Conservation (phyloP, 345 rosid genomes). For the Lepidium didymum region DNA sequence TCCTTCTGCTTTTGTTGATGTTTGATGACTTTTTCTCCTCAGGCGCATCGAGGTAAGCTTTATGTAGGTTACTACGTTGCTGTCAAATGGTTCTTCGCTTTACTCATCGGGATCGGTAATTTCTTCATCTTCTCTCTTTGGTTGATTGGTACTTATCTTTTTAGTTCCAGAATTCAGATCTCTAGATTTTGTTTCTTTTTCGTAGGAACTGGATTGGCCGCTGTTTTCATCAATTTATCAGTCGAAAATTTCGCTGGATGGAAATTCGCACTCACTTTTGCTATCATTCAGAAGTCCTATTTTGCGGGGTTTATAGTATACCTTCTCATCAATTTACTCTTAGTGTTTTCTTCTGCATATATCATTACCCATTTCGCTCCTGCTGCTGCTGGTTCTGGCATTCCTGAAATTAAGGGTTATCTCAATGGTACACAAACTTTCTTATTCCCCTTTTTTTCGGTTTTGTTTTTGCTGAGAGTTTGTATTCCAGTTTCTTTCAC, state of each 20-base stretch:
- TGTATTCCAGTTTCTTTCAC: background rate
- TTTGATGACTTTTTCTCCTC: background rate
- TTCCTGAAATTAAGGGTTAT: slow-evolving; percentile 98
- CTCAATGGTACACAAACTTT: slow-evolving; percentile 59
- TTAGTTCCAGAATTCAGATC: slow-evolving; percentile 1
- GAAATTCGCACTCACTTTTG: slow-evolving; percentile 72
- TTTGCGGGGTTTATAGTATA: slow-evolving; percentile 77
- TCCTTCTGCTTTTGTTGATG: background rate
- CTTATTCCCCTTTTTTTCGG: background rate
- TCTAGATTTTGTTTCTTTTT: background rate
- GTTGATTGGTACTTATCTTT: background rate
- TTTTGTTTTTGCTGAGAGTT: background rate
- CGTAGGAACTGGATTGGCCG: slow-evolving; percentile 91
- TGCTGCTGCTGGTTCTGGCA: slow-evolving; percentile 99
- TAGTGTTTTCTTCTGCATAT: slow-evolving; percentile 87
- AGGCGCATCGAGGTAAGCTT: slow-evolving; percentile 91
- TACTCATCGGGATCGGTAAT: slow-evolving; percentile 84
- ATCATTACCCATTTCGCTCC: slow-evolving; percentile 87
- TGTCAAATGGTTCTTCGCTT: slow-evolving; percentile 92
- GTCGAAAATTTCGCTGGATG: slow-evolving; percentile 98
- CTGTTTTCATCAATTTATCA: slow-evolving; percentile 83
- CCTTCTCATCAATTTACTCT: slow-evolving; percentile 62
- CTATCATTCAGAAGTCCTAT: slow-evolving; percentile 81
- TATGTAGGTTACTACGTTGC: slow-evolving; percentile 61
- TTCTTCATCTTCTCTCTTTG: background rate